Conservation (phyloP, 306 rosid genomes). For the Castanopsis chinensis region DNA sequence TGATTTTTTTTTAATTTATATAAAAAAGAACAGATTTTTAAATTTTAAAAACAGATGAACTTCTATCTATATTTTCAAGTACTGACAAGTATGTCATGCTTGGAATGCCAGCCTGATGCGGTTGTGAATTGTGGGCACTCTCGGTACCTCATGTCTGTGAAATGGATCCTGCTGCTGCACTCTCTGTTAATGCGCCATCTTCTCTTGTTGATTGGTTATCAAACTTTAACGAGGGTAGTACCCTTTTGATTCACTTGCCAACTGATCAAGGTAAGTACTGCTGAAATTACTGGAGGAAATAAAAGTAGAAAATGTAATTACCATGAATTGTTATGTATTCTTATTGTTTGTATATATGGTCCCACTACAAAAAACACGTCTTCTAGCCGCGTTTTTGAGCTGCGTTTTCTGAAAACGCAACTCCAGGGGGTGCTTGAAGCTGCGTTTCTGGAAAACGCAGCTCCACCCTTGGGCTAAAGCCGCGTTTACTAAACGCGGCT, state of each 20-base stretch:
- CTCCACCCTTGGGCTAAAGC: too few species aligned
- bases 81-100: slow-evolving; percentile 32
- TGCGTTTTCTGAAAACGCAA: too few species aligned
- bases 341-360: not conserved
- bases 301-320: not conserved
- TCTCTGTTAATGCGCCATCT: slow-evolving; percentile 75
- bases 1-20: too few species aligned
- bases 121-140: slow-evolving; percentile 82
- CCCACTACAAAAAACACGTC: too few species aligned
- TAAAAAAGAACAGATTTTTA: not conserved
- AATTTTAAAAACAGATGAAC: not conserved
- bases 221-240: slow-evolving; percentile 43
- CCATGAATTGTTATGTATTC: not conserved
- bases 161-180: slow-evolving; percentile 63
- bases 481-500: too few species aligned
- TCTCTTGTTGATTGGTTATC: slow-evolving; percentile 73
- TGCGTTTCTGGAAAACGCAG: too few species aligned
- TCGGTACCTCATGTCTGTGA: slow-evolving; percentile 89
- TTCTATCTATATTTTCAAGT: not conserved
- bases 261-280: slow-evolving; percentile 79
- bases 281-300: slow-evolving; percentile 2
- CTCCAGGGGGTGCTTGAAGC: too few species aligned
- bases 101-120: slow-evolving; percentile 69
- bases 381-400: too few species aligned
- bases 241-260: slow-evolving; percentile 74